phyloP scores from a whole-genome alignment of 1,284 basidiomycete species.

The Ceratobasidium sp. region DNA sequence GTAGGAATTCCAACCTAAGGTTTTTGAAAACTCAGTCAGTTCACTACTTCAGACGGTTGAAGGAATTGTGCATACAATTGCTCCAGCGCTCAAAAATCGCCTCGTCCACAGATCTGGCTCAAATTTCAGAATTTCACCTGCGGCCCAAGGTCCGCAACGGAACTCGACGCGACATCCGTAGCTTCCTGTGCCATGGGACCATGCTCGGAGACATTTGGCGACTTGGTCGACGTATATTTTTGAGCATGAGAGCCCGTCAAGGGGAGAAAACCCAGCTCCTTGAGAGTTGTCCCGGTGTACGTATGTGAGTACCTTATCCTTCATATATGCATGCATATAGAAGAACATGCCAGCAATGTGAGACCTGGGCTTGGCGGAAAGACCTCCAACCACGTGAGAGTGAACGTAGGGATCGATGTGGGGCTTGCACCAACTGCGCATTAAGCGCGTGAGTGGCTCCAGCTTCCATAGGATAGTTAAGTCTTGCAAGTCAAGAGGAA shows the following conservation, averaged over 20 bases:
- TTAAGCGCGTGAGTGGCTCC: background rate
- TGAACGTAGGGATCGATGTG: constrained; percentile 16
- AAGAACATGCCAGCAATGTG: background rate
- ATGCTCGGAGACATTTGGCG: too few relatives aligned
- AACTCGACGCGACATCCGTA: background rate
- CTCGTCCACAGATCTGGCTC: background rate
- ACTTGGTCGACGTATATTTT: background rate
- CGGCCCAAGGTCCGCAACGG: constrained; percentile 20
- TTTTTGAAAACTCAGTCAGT: too few relatives aligned
- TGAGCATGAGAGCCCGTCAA: background rate
- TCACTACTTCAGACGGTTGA: too few relatives aligned
- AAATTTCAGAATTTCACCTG: background rate
- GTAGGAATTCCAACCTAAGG: too few relatives aligned
- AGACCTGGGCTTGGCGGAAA: background rate
- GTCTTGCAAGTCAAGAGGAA: background rate
- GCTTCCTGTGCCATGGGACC: background rate
- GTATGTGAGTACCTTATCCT: constrained; percentile 28
- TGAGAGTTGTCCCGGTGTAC: constrained; percentile 5
- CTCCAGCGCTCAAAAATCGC: background rate
- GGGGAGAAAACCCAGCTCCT: constrained; percentile 1
- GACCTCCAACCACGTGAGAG: constrained; percentile 20
- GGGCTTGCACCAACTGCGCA: background rate
- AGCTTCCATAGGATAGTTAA: constrained; percentile 23
- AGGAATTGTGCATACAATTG: too few relatives aligned
- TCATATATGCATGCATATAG: constrained; percentile 12